These are phyloP conservation scores for Colletotrichum cereale DNA, from an alignment of 2,329 filamentous ascomycete species.

Conservation along the genomic window DNA sequence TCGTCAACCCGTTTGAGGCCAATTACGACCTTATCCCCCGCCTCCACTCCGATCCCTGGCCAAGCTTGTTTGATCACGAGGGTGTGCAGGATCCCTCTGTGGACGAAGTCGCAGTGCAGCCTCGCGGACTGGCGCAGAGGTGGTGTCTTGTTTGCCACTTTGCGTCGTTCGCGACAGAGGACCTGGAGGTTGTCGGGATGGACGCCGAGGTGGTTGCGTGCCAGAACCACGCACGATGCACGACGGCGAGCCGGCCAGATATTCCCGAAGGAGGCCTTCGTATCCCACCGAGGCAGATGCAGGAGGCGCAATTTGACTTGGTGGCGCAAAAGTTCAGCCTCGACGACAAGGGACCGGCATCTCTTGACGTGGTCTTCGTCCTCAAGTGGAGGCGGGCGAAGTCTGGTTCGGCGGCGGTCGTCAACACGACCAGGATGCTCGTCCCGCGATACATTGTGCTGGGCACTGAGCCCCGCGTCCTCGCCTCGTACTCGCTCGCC, in stretches of 20 bases:
- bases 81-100: constrained; percentile 53
- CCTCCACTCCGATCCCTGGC: constrained; percentile 84
- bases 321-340: constrained; percentile 81
- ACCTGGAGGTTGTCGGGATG: constrained; percentile 73
- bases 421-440: constrained; percentile 77
- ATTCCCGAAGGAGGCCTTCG: constrained; percentile 57
- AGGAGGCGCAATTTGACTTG: constrained; percentile 79
- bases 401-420: constrained; percentile 37
- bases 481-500: constrained; percentile 68
- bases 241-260: constrained; percentile 54
- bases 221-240: constrained; percentile 73
- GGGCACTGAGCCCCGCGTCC: constrained; percentile 86
- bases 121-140: constrained; percentile 78
- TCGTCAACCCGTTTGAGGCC: constrained; percentile 89
- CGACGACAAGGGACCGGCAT: constrained; percentile 83
- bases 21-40: constrained; percentile 89
- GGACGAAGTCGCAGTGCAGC: constrained; percentile 46
- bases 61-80: constrained; percentile 82
- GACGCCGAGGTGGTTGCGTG: constrained; percentile 71
- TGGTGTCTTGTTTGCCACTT: constrained; percentile 83
- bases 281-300: constrained; percentile 76
- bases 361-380: constrained; percentile 79
- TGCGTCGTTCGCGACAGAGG: constrained; percentile 82
- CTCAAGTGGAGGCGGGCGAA: constrained; percentile 80
- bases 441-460: constrained; percentile 86